Conservation (phyloP, 2,329 filamentous ascomycete genomes). For the Sordariomycetes sp. region DNA sequence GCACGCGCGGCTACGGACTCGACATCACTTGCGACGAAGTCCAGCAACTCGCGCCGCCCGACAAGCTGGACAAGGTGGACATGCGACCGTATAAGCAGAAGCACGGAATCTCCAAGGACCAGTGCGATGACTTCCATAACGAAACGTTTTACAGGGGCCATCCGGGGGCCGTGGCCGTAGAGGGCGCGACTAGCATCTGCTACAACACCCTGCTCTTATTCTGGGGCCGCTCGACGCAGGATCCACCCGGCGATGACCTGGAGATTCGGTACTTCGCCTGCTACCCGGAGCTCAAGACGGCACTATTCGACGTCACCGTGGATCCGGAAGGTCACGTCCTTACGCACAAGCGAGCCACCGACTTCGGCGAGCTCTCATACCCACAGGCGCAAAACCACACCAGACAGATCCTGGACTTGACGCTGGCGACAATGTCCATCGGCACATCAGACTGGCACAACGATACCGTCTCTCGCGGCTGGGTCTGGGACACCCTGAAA, state of each 20-base stretch:
- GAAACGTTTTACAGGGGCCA: background rate
- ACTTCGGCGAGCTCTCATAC: too few relatives aligned
- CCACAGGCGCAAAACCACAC: conserved; percentile 9
- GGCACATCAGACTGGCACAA: conserved; percentile 27
- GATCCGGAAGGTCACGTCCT: conserved; percentile 13
- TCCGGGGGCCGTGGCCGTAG: background rate
- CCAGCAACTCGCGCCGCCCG: background rate
- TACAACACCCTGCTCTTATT: background rate
- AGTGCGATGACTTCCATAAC: background rate
- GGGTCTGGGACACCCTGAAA: conserved; percentile 30
- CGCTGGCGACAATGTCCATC: conserved; percentile 5
- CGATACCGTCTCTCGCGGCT: conserved; percentile 26
- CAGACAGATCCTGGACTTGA: conserved; percentile 3
- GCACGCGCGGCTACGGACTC: conserved; percentile 15
- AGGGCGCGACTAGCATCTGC: background rate
- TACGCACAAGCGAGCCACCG: conserved; percentile 6
- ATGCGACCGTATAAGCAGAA: background rate
- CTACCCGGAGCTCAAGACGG: conserved; percentile 14
- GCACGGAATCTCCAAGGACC: background rate
- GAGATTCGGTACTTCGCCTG: conserved; percentile 9
- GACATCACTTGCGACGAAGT: conserved; percentile 10
- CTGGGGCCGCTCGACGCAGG: background rate
- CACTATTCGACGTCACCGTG: conserved; percentile 19
- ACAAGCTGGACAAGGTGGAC: background rate
- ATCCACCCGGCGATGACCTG: background rate